Conservation (phyloP, 495 filamentous ascomycete species). For the Aspergillus incahuasiensis region DNA sequence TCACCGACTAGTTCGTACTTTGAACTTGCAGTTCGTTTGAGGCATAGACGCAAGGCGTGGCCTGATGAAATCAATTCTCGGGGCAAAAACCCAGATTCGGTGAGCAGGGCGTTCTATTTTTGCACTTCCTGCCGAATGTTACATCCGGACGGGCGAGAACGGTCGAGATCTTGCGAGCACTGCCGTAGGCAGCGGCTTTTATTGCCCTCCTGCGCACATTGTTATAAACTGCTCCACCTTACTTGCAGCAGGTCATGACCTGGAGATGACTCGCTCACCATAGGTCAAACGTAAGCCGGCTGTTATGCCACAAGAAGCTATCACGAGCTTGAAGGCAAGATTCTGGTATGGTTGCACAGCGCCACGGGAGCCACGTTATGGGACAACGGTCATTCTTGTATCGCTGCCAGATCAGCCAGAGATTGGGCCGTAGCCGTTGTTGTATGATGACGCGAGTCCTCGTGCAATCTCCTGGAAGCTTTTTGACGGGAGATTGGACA, state of each 20-base stretch:
- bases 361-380: conserved; percentile 3
- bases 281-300: not conserved
- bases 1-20: conserved; percentile 14
- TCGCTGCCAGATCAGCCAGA: not conserved
- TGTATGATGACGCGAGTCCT: not conserved
- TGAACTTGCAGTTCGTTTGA: not conserved
- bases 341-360: conserved; percentile 9
- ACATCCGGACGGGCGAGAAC: conserved; percentile 2
- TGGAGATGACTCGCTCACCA: not conserved
- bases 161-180: conserved; percentile 1
- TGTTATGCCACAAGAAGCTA: not conserved
- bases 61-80: not conserved
- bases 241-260: not conserved
- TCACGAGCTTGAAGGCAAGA: not conserved
- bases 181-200: not conserved
- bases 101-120: conserved; percentile 7
- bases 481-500: not conserved
- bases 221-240: not conserved
- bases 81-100: not conserved
- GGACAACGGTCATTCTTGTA: not conserved
- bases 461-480: not conserved
- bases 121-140: conserved; percentile 3
- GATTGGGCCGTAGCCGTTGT: not conserved
- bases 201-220: not conserved
- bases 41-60: conserved; percentile 1